Percentiles rank a stretch among this genome's conserved stretches.
phyloP scores from a whole-genome alignment of 805 yeast species.

The Torulaspora indica region DNA sequence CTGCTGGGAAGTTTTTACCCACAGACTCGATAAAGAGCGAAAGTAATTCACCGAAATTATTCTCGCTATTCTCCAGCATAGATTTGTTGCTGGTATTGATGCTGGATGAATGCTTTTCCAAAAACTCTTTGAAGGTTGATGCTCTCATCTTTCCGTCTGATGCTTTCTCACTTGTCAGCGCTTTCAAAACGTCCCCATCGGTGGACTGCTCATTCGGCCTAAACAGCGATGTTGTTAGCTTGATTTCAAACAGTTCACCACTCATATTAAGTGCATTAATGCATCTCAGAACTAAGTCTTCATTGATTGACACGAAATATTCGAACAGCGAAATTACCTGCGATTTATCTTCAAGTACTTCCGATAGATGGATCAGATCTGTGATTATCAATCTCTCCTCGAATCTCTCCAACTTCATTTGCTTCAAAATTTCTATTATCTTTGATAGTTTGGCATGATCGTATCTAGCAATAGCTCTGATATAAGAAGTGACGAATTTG shows the following conservation, averaged over 20 bases:
- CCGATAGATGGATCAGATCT: slow-evolving; percentile 38
- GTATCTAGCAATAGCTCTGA: slow-evolving; percentile 42
- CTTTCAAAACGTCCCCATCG: slow-evolving; percentile 34
- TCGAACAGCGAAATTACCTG: slow-evolving; percentile 40
- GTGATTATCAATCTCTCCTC: slow-evolving; percentile 38
- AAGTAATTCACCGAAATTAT: slow-evolving; percentile 42
- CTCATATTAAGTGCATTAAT: slow-evolving; percentile 36
- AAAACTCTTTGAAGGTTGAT: slow-evolving; percentile 32
- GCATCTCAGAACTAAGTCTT: slow-evolving; percentile 39
- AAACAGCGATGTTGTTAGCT: slow-evolving; percentile 58
- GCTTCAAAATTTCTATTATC: slow-evolving; percentile 38
- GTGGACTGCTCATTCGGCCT: slow-evolving; percentile 22
- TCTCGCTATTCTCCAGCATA: slow-evolving; percentile 31
- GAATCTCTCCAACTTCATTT: slow-evolving; percentile 34
- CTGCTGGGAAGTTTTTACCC: slow-evolving; percentile 32
- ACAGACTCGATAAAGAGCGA: slow-evolving; percentile 45
- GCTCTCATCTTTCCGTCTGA: slow-evolving; percentile 22
- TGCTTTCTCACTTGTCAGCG: slow-evolving; percentile 24
- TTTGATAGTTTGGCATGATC: slow-evolving; percentile 38
- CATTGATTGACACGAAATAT: slow-evolving; percentile 36
- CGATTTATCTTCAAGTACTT: slow-evolving; percentile 39
- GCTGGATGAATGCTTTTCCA: slow-evolving; percentile 28
- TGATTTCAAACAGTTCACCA: slow-evolving; percentile 54
- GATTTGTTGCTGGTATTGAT: slow-evolving; percentile 34
- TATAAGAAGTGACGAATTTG: slow-evolving; percentile 43